Conservation (phyloP, 2,329 filamentous ascomycete species). For the Cytospora piceae region DNA sequence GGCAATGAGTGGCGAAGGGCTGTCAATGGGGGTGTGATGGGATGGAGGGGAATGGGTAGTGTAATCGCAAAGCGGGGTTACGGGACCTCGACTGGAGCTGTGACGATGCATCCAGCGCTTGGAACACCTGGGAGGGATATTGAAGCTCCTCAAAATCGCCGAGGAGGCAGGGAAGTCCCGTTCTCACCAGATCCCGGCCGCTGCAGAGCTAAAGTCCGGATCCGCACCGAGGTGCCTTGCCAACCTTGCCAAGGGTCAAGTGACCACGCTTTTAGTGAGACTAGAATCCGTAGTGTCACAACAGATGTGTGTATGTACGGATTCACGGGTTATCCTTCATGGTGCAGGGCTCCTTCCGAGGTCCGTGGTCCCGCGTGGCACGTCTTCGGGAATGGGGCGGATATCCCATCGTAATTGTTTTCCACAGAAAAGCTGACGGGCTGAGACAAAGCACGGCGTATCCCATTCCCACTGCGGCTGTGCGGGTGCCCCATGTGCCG, state of each 20-base stretch:
- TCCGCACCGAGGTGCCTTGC: constrained; percentile 16
- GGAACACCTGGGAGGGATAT: not conserved
- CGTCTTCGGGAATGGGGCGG: not conserved
- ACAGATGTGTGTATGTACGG: too few species aligned
- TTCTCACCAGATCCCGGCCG: not conserved
- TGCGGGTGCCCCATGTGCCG: too few species aligned
- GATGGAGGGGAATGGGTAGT: constrained; percentile 5
- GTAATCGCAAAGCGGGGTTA: constrained; percentile 26
- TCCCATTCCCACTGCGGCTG: too few species aligned
- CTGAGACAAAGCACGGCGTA: too few species aligned
- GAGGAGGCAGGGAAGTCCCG: not conserved
- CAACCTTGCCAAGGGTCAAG: constrained; percentile 15
- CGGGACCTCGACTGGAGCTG: constrained; percentile 11
- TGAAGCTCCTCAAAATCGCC: not conserved
- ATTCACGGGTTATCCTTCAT: too few species aligned
- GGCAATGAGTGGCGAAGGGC: constrained; percentile 18
- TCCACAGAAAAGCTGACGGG: too few species aligned
- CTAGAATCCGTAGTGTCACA: not conserved
- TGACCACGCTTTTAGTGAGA: constrained; percentile 4
- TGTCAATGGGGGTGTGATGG: constrained; percentile 7
- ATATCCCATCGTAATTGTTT: not conserved
- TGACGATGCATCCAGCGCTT: constrained; percentile 15
- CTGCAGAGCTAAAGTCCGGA: constrained; percentile 25
- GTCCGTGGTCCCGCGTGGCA: too few species aligned
- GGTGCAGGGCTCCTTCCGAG: too few species aligned